Evolutionary conservation across 2,329 filamentous ascomycete species (phyloP), one percentile per base, ranked within the genome.

Genomic region (Verticillium nonalfalfae): DNA sequence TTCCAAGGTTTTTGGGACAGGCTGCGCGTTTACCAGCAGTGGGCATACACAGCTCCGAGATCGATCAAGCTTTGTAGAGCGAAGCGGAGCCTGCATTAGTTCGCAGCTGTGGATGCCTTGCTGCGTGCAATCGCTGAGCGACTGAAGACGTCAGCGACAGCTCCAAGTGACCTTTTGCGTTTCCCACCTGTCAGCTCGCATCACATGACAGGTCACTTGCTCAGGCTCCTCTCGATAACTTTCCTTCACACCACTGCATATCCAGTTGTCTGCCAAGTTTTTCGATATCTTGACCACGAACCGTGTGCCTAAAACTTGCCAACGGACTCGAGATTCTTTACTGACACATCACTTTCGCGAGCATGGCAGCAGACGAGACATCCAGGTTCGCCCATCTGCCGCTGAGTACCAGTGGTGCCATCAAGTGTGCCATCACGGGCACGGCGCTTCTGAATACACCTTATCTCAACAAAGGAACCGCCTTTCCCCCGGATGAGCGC

Each of bases 381-480:
- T 64, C 71, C 60, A 71, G 69, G 57, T 75, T 73, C 60, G 64
- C 65, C 11, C 58, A 73, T 18, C 67, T 75, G 1, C 72, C 72
- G 6, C 70, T 76, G 58, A 74, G 73, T 65, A 75, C 74, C 58
- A 68, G 61, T 10, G 73, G 74, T 7, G 70, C 73, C 54, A 68
- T 76, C 26, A 70, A 73, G 39, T 76, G 75, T 56, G 74, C 75
- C 52, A 68, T 76, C 38, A 72, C 69, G 0, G 75, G 75, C 33
- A 65, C 69, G 2, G 71, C 70, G 5, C 66, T 76, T 4, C 70
- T 76, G 55, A 76, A 75, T 63, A 71, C 69, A 1, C 72, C 74
- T 1, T 72, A 70, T 34, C 67, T 92, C 76, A 96, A 96, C 77
- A 95, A 95, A 73, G 92, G 92, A 35, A 92, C 91, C 3, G 91